These are phyloP conservation scores for Phytophthora fragariaefolia DNA, from an alignment of 352 stramenopile species.

Conservation along the genomic window DNA sequence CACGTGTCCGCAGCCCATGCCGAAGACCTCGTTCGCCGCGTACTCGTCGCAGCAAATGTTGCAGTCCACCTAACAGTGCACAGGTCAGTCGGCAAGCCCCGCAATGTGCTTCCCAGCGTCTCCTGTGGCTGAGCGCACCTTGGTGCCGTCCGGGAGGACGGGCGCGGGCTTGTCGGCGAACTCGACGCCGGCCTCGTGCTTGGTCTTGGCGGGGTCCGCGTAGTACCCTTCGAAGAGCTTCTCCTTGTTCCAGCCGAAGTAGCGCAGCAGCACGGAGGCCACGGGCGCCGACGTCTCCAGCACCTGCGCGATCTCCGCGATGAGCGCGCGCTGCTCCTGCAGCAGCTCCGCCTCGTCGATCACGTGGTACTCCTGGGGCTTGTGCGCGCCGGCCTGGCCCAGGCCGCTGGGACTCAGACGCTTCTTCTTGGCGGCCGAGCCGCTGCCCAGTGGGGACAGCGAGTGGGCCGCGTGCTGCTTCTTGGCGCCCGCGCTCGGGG, in stretches of 20 bases:
- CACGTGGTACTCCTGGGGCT: constrained; percentile 75
- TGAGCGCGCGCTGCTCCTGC: constrained; percentile 62
- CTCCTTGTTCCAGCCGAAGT: constrained; percentile 92
- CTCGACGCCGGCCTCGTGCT: constrained; percentile 63
- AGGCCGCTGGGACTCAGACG: constrained; percentile 51
- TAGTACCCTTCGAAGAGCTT: constrained; percentile 91
- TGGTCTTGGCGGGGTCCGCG: constrained; percentile 62
- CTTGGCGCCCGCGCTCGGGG: constrained; percentile 27
- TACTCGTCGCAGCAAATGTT: constrained; percentile 97
- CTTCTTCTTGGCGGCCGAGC: constrained; percentile 77
- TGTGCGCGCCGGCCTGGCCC: constrained; percentile 35
- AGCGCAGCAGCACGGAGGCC: constrained; percentile 78
- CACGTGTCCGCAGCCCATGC: constrained; percentile 96
- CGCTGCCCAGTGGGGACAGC: constrained; percentile 50
- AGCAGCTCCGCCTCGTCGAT: constrained; percentile 87
- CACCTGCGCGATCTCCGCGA: constrained; percentile 79
- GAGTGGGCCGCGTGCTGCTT: constrained; percentile 43
- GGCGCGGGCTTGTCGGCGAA: constrained; percentile 52
- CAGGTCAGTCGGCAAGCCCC: too few species aligned
- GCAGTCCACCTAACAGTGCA: constrained; percentile 70
- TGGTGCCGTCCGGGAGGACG: constrained; percentile 41
- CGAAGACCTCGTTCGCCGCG: constrained; percentile 70
- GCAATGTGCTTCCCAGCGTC: too few species aligned
- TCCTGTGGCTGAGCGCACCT: too few species aligned
- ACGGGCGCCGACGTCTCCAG: constrained; percentile 71